Evolutionary conservation across 768 basidiomycete species (phyloP).

Genomic region (Holtermannia corniformis): DNA sequence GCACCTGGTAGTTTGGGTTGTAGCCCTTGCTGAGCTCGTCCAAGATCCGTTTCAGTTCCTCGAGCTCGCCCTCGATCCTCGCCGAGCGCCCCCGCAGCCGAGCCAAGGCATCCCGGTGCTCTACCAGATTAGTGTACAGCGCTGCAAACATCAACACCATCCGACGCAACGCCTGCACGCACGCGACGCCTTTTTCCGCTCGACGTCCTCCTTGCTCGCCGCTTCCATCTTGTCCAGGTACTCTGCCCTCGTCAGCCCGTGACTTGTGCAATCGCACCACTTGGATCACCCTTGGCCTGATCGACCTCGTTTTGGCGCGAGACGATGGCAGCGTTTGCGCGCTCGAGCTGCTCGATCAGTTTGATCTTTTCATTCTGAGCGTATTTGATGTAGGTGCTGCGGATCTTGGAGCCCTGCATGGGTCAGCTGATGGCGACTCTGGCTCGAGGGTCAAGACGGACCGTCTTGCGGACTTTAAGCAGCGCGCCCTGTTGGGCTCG

Average conservation of each 20-base stretch:
- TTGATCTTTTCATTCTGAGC: constrained; percentile 84
- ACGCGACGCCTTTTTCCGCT: constrained; percentile 81
- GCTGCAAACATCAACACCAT: constrained; percentile 52
- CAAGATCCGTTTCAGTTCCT: constrained; percentile 71
- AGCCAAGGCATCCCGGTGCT: constrained; percentile 64
- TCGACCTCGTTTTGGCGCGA: constrained; percentile 62
- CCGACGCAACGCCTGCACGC: constrained; percentile 35
- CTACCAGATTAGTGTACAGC: constrained; percentile 62
- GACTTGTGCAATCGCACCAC: too few species aligned
- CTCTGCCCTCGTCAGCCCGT: constrained; percentile 46
- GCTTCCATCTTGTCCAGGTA: constrained; percentile 67
- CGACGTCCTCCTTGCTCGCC: constrained; percentile 66
- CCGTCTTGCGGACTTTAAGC: constrained; percentile 68
- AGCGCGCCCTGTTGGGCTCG: constrained; percentile 62
- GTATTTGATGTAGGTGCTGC: constrained; percentile 73
- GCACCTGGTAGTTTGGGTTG: constrained; percentile 86
- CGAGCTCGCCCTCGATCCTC: constrained; percentile 64
- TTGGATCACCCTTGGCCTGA: constrained; percentile 55
- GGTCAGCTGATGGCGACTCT: neutral
- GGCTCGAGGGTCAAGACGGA: constrained; percentile 41
- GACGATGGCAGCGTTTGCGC: constrained; percentile 53
- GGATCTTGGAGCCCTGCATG: constrained; percentile 76
- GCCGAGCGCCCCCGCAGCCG: constrained; percentile 65
- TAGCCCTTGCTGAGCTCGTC: constrained; percentile 70
- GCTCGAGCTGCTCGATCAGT: constrained; percentile 56